These are phyloP conservation scores for Nakazawaea wickerhamii DNA, from an alignment of 805 yeast species.

Conservation along the genomic window DNA sequence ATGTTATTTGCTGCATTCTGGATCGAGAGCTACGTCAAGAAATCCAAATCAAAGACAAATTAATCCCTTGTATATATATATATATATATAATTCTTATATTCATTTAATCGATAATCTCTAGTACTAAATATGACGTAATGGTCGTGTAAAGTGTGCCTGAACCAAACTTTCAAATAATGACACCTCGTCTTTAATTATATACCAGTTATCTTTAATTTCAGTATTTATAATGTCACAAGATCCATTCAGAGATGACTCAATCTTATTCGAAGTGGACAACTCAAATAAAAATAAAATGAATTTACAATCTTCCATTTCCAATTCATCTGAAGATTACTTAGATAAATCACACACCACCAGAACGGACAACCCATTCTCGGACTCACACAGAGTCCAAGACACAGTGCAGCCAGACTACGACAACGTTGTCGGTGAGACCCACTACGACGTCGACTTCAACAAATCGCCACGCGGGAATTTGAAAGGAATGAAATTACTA, in stretches of 20 bases:
- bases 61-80: not conserved
- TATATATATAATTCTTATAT: not conserved
- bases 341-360: not conserved
- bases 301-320: not conserved
- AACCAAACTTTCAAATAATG: not conserved
- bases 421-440: not conserved
- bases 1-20: conserved; percentile 60
- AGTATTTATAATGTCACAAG: no score
- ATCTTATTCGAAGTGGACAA: not conserved
- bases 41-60: conserved; percentile 1
- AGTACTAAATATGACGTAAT: not conserved
- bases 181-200: no score
- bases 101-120: not conserved
- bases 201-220: no score
- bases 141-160: not conserved
- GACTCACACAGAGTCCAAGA: no score
- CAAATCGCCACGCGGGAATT: conserved; percentile 14
- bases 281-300: not conserved
- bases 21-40: conserved; percentile 47
- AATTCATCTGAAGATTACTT: not conserved
- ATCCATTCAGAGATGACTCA: not conserved
- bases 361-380: no score
- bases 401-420: not conserved
- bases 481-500: conserved; percentile 23
- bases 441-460: conserved; percentile 17